Base-by-base conservation (phyloP, 306 rosid species). In the Luffa acutangula region DNA sequence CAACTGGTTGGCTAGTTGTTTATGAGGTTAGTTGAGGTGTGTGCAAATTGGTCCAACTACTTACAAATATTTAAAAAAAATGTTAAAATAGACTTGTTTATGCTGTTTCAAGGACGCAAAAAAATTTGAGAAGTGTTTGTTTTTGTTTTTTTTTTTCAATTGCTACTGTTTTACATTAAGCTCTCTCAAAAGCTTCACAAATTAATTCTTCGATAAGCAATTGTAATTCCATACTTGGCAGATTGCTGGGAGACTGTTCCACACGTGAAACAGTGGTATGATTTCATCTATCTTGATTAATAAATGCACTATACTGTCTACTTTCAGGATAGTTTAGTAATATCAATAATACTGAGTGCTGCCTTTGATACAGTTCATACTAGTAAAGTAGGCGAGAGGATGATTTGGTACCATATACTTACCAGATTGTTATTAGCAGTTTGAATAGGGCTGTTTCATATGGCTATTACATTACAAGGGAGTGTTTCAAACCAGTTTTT, bases 251-350 rank as follows among this genome's bases (percentile, higher is more conserved):
- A 20, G 69, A 54, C 81, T 45, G 88, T 92, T 65, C 37, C 83
- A 37, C 97, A 91, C 78, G 84, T 95, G 73, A 89, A 91, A 65
- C 86, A 90, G 87, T 95, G 99, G 98, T 92, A 92, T 34, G 39
- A 51, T 60, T 49, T 73, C 25, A 5, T 51, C 45, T 33, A 21
- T 74, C 62, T 49, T 51, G 45, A 51, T 33, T 9, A 34, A 49
- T 36, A 34, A 36, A 64, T 64, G 10, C 37, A 36, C 42, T 21
- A 72, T 20, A 46, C 7, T 11, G 1, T 72, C 21, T 43, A 43
- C 75, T 70, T 48, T 72, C 34, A n/a, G 59, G 57, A 46, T 72
- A 25, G 21, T 46, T 71, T 15, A 48, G 36, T 46, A 42, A 13
- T 14, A 70, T 70, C 17, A n/a, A n/a, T 64, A 64, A 10, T 42